Evolutionary conservation across 1,284 basidiomycete genomes (phyloP), one percentile per base, ranked within the genome.

Genomic region (Sphagnurus paluster): DNA sequence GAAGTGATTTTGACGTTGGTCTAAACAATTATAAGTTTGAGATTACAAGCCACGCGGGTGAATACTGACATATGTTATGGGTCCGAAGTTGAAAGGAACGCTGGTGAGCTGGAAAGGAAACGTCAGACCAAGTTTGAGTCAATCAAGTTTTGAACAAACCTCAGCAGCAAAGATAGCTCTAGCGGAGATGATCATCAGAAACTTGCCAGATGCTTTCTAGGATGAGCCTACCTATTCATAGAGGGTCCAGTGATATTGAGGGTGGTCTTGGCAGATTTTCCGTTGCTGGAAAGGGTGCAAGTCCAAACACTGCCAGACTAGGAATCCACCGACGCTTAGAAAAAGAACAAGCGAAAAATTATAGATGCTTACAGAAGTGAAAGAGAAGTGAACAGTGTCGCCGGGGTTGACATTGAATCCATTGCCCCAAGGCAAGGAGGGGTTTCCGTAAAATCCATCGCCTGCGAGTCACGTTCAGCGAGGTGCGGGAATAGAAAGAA

Each of bases 341-440:
- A 14, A 19, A 8, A n/a, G n/a, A 11, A 26, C 25, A 4, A 47
- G 16, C 26, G 29, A 19, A 35, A 42, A 19, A 20, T n/a, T 14
- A 39, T 34, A 21, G 20, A 2, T 16, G 47, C 50, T 29, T 17
- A 57, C 59, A 9, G 49, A 54, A n/a, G 44, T 51, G 52, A 65
- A 64, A 2, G 57, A 56, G 44, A 66, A 65, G 26, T 63, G 59
- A 20, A 65, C 58, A 5, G 54, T 58, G 26, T 61, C 58, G 3
- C 64, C 64, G 20, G 61, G 60, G 35, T 58, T 57, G n/a, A 63
- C 65, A 40, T 59, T 63, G 52, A 64, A 63, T 5, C 63, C 62
- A 38, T 57, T 58, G 2, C 64, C 64, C 61, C 60, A 63, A 6
- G 62, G 55, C 20, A 64, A 49, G 11, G 56, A 59, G 25, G 63